Conservation (phyloP, 2,329 filamentous ascomycete species). For the Cercospora sp. region DNA sequence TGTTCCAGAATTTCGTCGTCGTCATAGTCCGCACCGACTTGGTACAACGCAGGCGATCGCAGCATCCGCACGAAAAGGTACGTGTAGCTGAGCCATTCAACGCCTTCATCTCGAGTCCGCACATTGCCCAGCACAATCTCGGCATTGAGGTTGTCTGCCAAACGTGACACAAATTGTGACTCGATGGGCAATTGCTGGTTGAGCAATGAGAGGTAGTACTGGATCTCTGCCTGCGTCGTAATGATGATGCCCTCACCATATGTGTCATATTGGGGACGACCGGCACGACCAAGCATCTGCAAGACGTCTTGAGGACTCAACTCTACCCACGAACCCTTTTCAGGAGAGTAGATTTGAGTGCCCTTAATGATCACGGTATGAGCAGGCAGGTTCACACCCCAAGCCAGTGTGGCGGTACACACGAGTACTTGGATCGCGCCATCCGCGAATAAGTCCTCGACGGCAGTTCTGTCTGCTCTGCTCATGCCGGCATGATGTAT, state of each 20-base stretch:
- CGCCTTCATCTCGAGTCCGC: conserved; percentile 85
- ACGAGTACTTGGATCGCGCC: conserved; percentile 93
- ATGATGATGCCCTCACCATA: conserved; percentile 99
- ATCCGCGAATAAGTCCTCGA: conserved; percentile 90
- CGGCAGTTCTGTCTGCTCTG: conserved; percentile 87
- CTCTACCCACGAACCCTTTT: conserved; percentile 98
- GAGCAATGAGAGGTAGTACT: conserved; percentile 93
- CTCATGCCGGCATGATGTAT: conserved; percentile 99
- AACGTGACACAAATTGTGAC: conserved; percentile 87
- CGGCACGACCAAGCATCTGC: conserved; percentile 97
- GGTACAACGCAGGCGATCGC: conserved; percentile 89
- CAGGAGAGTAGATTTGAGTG: conserved; percentile 95
- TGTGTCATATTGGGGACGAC: conserved; percentile 93
- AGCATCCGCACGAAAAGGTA: conserved; percentile 98
- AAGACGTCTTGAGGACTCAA: conserved; percentile 95
- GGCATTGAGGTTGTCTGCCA: conserved; percentile 95
- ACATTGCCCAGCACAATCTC: conserved; percentile 95
- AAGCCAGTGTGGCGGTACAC: conserved; percentile 95
- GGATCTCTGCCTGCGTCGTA: conserved; percentile 89
- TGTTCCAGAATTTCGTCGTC: conserved; percentile 90
- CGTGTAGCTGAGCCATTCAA: conserved; percentile 98
- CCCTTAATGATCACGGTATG: conserved; percentile 99
- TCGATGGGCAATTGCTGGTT: conserved; percentile 98
- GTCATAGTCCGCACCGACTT: conserved; percentile 93
- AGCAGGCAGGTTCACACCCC: conserved; percentile 97